Conservation (phyloP, 116 monocot genomes). For the Papilionanthe hybrid region DNA sequence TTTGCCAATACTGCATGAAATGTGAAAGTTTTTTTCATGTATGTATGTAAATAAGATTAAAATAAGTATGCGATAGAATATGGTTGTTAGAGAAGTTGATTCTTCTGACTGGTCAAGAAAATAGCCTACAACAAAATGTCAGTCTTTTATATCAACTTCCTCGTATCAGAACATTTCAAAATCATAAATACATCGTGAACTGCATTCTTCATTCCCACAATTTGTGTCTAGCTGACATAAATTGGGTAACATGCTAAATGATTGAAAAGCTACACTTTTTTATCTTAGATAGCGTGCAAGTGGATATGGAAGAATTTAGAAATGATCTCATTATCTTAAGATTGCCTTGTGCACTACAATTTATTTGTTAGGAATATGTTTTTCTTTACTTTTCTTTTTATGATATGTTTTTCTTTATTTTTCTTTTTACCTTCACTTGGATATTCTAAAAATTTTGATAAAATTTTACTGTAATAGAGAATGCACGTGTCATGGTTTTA, state of each 20-base stretch:
- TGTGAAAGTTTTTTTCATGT: no score
- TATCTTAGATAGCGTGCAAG: neutral
- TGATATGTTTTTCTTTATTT: neutral
- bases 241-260: neutral
- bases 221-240: neutral
- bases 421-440: neutral
- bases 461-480: slow-evolving; percentile 17
- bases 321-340: neutral
- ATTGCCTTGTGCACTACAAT: neutral
- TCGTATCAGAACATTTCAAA: neutral
- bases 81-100: no score
- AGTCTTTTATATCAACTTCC: neutral
- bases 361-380: neutral
- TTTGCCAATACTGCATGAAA: no score
- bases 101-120: no score
- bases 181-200: neutral
- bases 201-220: neutral
- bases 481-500: slow-evolving; percentile 59
- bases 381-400: neutral
- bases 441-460: neutral
- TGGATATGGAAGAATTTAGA: neutral
- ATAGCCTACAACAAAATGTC: neutral
- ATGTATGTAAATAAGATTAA: no score
- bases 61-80: no score
- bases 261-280: neutral